Conservation (phyloP, 2,329 filamentous ascomycete genomes). For the Aureobasidium sp. region DNA sequence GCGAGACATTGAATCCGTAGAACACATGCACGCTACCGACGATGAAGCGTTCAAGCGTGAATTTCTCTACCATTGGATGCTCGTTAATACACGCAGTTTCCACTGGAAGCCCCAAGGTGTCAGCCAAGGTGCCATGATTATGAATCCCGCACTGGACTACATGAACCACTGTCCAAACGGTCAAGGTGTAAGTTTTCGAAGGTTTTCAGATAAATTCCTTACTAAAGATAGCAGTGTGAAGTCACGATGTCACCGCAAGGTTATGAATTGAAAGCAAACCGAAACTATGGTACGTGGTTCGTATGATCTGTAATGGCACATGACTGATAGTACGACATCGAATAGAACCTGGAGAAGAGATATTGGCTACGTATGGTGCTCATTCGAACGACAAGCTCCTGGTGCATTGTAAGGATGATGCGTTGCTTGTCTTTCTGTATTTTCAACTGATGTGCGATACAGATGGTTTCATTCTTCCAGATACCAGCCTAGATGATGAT, state of each 20-base stretch:
- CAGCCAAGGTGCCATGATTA: constrained; percentile 55
- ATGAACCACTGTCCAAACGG: constrained; percentile 52
- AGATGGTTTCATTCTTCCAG: constrained; percentile 39
- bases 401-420: constrained; percentile 47
- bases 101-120: constrained; percentile 45
- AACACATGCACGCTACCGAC: constrained; percentile 13
- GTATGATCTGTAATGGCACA: constrained; percentile 1
- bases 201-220: background rate
- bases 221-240: constrained; percentile 37
- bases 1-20: constrained; percentile 22
- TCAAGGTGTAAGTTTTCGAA: constrained; percentile 25
- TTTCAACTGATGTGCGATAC: background rate
- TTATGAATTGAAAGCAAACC: constrained; percentile 50
- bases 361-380: constrained; percentile 62
- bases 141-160: constrained; percentile 67
- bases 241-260: constrained; percentile 45
- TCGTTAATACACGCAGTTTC: constrained; percentile 55
- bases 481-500: constrained; percentile 28
- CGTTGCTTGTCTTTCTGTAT: background rate
- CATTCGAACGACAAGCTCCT: constrained; percentile 69
- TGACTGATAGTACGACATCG: background rate
- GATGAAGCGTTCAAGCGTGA: constrained; percentile 21
- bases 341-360: constrained; percentile 51
- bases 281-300: constrained; percentile 39
- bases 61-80: constrained; percentile 53